These are phyloP conservation scores for Neofusicoccum laricinum DNA, from an alignment of 2,329 filamentous ascomycete genomes.

Conservation along the genomic window DNA sequence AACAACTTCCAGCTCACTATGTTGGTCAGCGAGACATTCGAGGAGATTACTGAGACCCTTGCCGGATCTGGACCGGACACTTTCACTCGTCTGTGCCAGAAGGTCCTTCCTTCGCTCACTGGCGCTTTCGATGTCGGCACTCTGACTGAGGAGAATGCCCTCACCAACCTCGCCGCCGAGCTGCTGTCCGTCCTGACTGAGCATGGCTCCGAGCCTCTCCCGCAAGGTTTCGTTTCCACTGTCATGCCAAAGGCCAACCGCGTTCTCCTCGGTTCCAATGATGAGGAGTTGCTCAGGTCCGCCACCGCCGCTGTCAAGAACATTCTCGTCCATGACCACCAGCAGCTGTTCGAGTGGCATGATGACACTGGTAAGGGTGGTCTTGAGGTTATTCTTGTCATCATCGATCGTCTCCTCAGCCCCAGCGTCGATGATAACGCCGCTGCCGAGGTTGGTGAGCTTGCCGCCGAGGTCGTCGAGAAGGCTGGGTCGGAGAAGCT, in stretches of 20 bases:
- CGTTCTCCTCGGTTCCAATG: slow-evolving; percentile 77
- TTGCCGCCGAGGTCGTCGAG: slow-evolving; percentile 92
- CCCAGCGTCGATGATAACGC: slow-evolving; percentile 86
- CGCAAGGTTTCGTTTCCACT: slow-evolving; percentile 78
- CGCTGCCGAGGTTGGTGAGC: slow-evolving; percentile 90
- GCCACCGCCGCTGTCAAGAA: slow-evolving; percentile 84
- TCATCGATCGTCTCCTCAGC: slow-evolving; percentile 86
- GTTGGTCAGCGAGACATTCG: slow-evolving; percentile 85
- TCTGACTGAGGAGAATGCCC: slow-evolving; percentile 77
- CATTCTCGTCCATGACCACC: slow-evolving; percentile 83
- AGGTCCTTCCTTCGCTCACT: slow-evolving; percentile 82
- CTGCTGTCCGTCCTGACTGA: slow-evolving; percentile 77
- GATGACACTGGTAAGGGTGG: slow-evolving; percentile 76
- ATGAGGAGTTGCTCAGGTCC: slow-evolving; percentile 83
- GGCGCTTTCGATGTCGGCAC: slow-evolving; percentile 86
- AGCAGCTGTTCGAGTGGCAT: slow-evolving; percentile 84
- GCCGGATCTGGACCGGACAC: slow-evolving; percentile 62
- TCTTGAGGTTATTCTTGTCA: slow-evolving; percentile 82
- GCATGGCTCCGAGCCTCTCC: slow-evolving; percentile 80
- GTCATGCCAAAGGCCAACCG: slow-evolving; percentile 84
- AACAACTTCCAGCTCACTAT: slow-evolving; percentile 88
- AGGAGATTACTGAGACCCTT: slow-evolving; percentile 74
- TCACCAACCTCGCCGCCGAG: slow-evolving; percentile 85
- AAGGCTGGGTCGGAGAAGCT: slow-evolving; percentile 89
- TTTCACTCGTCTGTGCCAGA: slow-evolving; percentile 76